phyloP scores from a whole-genome alignment of 2,329 filamentous ascomycete species.

The Fusarium aywerte region DNA sequence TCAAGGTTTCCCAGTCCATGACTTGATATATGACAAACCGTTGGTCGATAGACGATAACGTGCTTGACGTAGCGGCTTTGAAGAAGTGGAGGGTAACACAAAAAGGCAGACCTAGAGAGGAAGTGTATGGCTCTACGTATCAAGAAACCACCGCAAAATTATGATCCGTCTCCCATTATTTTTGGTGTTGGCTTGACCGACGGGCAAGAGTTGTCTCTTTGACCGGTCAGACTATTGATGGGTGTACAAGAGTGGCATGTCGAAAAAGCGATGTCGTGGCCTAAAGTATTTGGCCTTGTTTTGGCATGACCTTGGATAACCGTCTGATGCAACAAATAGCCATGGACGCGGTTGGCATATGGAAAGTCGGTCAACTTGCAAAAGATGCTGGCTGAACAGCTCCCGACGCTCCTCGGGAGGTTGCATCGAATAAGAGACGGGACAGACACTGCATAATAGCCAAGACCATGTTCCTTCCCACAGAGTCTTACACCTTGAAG shows the following conservation, averaged over 20 bases:
- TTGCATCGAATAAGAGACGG: constrained; percentile 21
- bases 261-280: constrained; percentile 19
- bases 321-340: constrained; percentile 16
- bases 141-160: constrained; percentile 12
- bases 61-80: constrained; percentile 20
- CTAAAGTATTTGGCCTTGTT: constrained; percentile 25
- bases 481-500: background rate
- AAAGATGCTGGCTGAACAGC: constrained; percentile 12
- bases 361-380: constrained; percentile 27
- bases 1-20: background rate
- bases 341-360: constrained; percentile 10
- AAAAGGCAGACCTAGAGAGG: constrained; percentile 15
- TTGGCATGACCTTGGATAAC: constrained; percentile 12
- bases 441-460: constrained; percentile 7
- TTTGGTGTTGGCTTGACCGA: constrained; percentile 11
- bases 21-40: constrained; percentile 3
- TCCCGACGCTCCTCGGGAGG: constrained; percentile 29
- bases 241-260: constrained; percentile 32
- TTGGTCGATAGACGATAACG: constrained; percentile 7
- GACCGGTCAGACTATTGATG: constrained; percentile 35
- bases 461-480: background rate
- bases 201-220: constrained; percentile 14
- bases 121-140: constrained; percentile 15
- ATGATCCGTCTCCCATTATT: background rate
- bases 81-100: constrained; percentile 37